Evolutionary conservation across 257 asterid genomes (phyloP).

Genomic region (Thymus mandschuricus): DNA sequence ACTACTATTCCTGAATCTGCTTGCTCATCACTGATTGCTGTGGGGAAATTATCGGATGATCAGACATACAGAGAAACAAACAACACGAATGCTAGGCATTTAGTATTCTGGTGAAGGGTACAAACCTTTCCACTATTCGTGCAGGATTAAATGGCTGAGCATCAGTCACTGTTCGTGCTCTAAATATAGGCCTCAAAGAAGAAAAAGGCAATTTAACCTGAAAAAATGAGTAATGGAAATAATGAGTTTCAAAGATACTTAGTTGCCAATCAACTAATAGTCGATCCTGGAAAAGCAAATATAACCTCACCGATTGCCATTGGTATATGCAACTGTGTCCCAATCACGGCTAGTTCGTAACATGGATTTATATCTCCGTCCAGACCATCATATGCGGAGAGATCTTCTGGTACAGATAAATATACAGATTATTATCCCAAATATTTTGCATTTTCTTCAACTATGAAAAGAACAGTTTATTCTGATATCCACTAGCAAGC

Average conservation of each 20-base stretch:
- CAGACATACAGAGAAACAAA: no score
- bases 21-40: no score
- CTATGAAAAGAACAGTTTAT: not conserved
- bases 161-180: conserved; percentile 85
- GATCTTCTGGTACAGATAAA: conserved; percentile 78
- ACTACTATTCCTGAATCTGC: no score
- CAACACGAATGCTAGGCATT: no score
- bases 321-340: conserved; percentile 93
- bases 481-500: not conserved
- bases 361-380: conserved; percentile 80
- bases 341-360: conserved; percentile 87
- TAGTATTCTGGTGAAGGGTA: no score
- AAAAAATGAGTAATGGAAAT: conserved; percentile 24
- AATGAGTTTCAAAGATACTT: not conserved
- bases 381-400: conserved; percentile 96
- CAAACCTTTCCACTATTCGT: no score
- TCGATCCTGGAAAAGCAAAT: not conserved
- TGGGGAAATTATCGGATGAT: no score
- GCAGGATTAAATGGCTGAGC: conserved; percentile 84
- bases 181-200: conserved; percentile 85
- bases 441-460: not conserved
- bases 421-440: conserved; percentile 30
- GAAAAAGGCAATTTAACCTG: conserved; percentile 86
- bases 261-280: not conserved
- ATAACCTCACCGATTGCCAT: conserved; percentile 81